A percentile compares a stretch with the other conserved stretches of the same genome.
Evolutionary conservation across 2,329 filamentous ascomycete genomes (phyloP).

Genomic region (Fusarium verticillioides): DNA sequence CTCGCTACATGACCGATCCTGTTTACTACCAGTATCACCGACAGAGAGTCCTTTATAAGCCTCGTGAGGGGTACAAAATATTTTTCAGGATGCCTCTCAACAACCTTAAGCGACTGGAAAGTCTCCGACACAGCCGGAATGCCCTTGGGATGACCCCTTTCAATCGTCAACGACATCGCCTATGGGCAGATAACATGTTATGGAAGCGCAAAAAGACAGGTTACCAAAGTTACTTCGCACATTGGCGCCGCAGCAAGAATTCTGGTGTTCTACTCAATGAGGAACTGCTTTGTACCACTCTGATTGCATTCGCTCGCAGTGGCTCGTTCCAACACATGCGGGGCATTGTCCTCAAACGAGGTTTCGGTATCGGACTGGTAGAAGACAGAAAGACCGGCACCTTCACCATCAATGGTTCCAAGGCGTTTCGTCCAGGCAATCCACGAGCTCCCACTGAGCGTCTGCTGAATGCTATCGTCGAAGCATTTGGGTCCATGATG

Average conservation of each 20-base stretch:
- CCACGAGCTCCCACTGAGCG: slow-evolving; percentile 67
- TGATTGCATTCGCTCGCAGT: slow-evolving; percentile 56
- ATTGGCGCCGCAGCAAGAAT: slow-evolving; percentile 42
- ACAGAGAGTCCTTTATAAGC: slow-evolving; percentile 51
- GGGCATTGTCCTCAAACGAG: slow-evolving; percentile 47
- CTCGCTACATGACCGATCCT: slow-evolving; percentile 59
- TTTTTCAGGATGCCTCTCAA: slow-evolving; percentile 10
- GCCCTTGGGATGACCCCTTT: slow-evolving; percentile 45
- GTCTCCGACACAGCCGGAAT: slow-evolving; percentile 46
- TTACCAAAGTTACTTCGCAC: slow-evolving; percentile 43
- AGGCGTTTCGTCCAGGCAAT: slow-evolving; percentile 57
- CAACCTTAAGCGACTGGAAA: slow-evolving; percentile 45
- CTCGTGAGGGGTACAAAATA: slow-evolving; percentile 53
- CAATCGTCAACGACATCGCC: slow-evolving; percentile 42
- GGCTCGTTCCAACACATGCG: slow-evolving; percentile 50
- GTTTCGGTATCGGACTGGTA: slow-evolving; percentile 46
- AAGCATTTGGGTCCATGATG: slow-evolving; percentile 74
- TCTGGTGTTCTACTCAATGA: slow-evolving; percentile 51
- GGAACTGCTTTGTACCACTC: slow-evolving; percentile 52
- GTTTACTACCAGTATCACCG: slow-evolving; percentile 60
- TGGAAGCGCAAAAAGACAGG: slow-evolving; percentile 43
- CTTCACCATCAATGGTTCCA: slow-evolving; percentile 48
- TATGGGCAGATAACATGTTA: slow-evolving; percentile 43
- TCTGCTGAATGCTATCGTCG: slow-evolving; percentile 74
- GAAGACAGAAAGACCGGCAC: slow-evolving; percentile 33